phyloP scores from a whole-genome alignment of 2,329 filamentous ascomycete species.

The Ophiostoma piceae region DNA sequence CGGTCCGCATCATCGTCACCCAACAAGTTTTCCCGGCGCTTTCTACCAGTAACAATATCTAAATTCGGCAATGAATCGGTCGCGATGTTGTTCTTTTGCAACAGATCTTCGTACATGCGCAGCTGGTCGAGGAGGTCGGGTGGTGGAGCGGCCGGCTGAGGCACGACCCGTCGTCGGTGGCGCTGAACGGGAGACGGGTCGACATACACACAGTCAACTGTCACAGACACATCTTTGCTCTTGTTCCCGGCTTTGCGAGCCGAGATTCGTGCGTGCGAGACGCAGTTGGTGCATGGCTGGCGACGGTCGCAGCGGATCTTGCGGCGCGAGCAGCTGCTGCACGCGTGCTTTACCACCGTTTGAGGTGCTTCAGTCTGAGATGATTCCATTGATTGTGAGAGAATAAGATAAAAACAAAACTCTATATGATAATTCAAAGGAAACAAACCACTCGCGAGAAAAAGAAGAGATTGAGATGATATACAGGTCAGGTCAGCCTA shows the following conservation, averaged over 20 bases:
- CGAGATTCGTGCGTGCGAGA: slow-evolving; percentile 21
- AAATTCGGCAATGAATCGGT: too few species aligned
- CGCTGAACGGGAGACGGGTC: not conserved
- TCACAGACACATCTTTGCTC: not conserved
- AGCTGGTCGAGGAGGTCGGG: not conserved
- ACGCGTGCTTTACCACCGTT: slow-evolving; percentile 22
- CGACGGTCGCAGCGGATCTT: slow-evolving; percentile 28
- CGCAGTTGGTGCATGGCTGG: slow-evolving; percentile 27
- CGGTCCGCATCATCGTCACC: not conserved
- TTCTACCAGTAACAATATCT: too few species aligned
- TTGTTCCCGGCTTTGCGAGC: not conserved
- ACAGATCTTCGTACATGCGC: not conserved
- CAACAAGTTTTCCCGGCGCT: too few species aligned
- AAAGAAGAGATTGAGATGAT: not conserved
- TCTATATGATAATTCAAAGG: too few species aligned
- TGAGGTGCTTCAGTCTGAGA: not conserved
- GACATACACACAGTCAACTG: not conserved
- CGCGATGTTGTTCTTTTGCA: not conserved
- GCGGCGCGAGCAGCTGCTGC: slow-evolving; percentile 25
- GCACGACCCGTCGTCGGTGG: not conserved
- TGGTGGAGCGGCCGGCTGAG: too few species aligned
- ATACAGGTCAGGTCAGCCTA: not conserved
- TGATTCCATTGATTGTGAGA: not conserved
- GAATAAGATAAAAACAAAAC: too few species aligned
- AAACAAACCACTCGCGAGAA: too few species aligned